phyloP scores from a whole-genome alignment of 768 basidiomycete genomes.

The Rhodotorula graminis region DNA sequence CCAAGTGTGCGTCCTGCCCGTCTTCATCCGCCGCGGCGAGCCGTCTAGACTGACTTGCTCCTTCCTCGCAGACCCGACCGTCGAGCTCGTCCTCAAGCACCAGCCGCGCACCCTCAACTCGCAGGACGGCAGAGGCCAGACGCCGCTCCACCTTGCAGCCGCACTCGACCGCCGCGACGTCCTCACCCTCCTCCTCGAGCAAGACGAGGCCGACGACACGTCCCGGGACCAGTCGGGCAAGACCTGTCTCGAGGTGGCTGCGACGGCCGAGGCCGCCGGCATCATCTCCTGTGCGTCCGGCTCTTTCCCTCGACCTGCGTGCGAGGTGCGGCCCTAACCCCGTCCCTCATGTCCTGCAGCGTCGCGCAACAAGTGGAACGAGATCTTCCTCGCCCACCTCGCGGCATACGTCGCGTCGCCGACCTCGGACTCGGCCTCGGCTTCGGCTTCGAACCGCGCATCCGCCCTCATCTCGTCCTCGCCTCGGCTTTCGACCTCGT shows the following conservation, averaged over 20 bases:
- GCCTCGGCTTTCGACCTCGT: slow-evolving; percentile 66
- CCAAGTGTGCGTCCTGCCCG: slow-evolving; percentile 16
- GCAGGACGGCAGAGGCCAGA: slow-evolving; percentile 57
- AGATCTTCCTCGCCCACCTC: slow-evolving; percentile 39
- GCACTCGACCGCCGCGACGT: slow-evolving; percentile 68
- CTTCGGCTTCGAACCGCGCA: background rate
- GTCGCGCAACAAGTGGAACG: slow-evolving; percentile 55
- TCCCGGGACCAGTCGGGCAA: slow-evolving; percentile 62
- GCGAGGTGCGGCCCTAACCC: too few relatives aligned
- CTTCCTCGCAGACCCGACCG: slow-evolving; percentile 29
- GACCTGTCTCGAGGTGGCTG: slow-evolving; percentile 67
- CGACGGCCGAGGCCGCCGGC: slow-evolving; percentile 46
- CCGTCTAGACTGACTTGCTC: too few relatives aligned
- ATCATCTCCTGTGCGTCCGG: slow-evolving; percentile 60
- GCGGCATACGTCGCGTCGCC: slow-evolving; percentile 36
- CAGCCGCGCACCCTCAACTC: slow-evolving; percentile 32
- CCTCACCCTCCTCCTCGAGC: slow-evolving; percentile 69
- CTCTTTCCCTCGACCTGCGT: background rate
- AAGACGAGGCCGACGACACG: slow-evolving; percentile 75
- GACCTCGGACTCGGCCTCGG: slow-evolving; percentile 9
- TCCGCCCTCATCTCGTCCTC: slow-evolving; percentile 57
- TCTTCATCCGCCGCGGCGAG: too few relatives aligned
- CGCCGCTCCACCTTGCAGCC: slow-evolving; percentile 69
- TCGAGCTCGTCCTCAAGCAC: slow-evolving; percentile 37
- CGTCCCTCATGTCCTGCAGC: too few relatives aligned